Evolutionary conservation across 1,139 yeast species (phyloP).

Genomic region (Blastobotrys illinoisensis): DNA sequence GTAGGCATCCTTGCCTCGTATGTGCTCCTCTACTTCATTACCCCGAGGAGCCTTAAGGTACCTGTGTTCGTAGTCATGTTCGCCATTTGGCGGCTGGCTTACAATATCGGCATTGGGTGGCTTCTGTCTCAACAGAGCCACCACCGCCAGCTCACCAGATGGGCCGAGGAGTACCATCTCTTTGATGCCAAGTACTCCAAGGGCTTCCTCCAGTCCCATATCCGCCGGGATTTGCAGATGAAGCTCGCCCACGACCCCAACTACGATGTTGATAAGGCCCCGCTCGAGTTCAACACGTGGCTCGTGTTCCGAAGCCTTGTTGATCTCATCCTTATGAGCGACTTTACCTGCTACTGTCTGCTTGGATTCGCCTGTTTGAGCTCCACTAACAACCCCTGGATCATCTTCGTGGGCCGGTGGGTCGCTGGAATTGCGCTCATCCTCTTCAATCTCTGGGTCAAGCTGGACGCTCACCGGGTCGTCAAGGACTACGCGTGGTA

Average conservation of each 20-base stretch:
- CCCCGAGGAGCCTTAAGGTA: slow-evolving; percentile 37
- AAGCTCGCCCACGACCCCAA: slow-evolving; percentile 43
- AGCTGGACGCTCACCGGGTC: slow-evolving; percentile 81
- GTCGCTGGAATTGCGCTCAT: slow-evolving; percentile 44
- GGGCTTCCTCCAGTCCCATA: slow-evolving; percentile 39
- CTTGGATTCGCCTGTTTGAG: slow-evolving; percentile 56
- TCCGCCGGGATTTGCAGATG: slow-evolving; percentile 47
- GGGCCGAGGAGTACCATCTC: slow-evolving; percentile 46
- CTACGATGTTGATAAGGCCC: slow-evolving; percentile 48
- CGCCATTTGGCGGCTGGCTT: slow-evolving; percentile 70
- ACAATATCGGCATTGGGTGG: slow-evolving; percentile 77
- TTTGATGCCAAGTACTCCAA: slow-evolving; percentile 34
- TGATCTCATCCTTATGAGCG: slow-evolving; percentile 81
- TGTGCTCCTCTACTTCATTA: slow-evolving; percentile 41
- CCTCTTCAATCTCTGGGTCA: slow-evolving; percentile 78
- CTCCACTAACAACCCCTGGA: slow-evolving; percentile 39
- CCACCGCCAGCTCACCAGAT: slow-evolving; percentile 48
- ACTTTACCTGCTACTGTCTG: slow-evolving; percentile 70
- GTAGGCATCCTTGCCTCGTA: slow-evolving; percentile 49
- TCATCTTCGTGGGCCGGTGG: slow-evolving; percentile 36
- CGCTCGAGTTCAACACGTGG: slow-evolving; percentile 83
- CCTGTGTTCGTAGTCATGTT: slow-evolving; percentile 50
- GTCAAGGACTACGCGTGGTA: slow-evolving; percentile 93
- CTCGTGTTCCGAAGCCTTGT: slow-evolving; percentile 72
- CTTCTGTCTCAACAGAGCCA: slow-evolving; percentile 66